Evolutionary conservation across 2,329 filamentous ascomycete species (phyloP).

Genomic region (Alternaria consortialis): DNA sequence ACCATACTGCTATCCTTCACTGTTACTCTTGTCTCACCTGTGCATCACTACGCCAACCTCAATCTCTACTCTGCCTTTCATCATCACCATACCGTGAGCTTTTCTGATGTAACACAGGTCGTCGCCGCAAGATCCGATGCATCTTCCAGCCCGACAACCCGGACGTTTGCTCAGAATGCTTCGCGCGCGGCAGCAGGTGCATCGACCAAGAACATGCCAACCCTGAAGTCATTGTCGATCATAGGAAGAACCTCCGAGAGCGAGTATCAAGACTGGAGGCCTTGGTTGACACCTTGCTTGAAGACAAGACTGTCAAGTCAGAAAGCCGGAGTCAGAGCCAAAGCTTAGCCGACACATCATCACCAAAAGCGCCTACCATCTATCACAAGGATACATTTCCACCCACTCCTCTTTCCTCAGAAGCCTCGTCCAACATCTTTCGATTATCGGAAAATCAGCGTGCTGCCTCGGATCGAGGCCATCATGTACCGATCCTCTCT

Average conservation of each 20-base stretch:
- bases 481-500: conserved; percentile 50
- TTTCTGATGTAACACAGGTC: conserved; percentile 50
- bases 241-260: conserved; percentile 55
- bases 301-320: conserved; percentile 46
- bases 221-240: conserved; percentile 52
- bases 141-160: conserved; percentile 53
- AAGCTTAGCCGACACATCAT: conserved; percentile 38
- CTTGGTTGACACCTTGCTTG: conserved; percentile 51
- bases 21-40: conserved; percentile 7
- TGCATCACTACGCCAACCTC: conserved; percentile 11
- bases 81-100: background rate
- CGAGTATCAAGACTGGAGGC: conserved; percentile 54
- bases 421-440: conserved; percentile 35
- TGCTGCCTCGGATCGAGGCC: conserved; percentile 36
- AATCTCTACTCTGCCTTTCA: background rate
- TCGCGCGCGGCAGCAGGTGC: conserved; percentile 56
- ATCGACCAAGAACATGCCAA: conserved; percentile 56
- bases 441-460: conserved; percentile 33
- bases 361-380: conserved; percentile 36
- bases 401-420: conserved; percentile 46
- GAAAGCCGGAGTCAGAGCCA: conserved; percentile 35
- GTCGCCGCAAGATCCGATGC: conserved; percentile 61
- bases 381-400: conserved; percentile 40
- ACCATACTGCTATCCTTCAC: conserved; percentile 5
- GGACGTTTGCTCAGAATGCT: conserved; percentile 57